A percentile compares a stretch with the other conserved stretches of the same genome.
These are phyloP conservation scores for Phytophthora pisi DNA, from an alignment of 352 stramenopile genomes.

Conservation along the genomic window DNA sequence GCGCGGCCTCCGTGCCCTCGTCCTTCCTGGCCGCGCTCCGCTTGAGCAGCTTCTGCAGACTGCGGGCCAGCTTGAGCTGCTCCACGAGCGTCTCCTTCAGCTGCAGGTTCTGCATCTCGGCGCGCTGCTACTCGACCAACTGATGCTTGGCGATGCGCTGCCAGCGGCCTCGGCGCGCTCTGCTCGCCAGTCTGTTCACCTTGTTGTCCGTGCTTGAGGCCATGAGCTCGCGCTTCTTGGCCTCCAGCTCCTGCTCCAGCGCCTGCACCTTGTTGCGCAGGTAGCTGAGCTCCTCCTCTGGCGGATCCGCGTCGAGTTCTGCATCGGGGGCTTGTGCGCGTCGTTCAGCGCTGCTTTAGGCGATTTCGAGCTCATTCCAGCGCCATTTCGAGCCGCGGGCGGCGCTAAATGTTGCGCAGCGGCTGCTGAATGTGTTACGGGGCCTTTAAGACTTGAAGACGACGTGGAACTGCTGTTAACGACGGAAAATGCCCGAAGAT, in stretches of 20 bases:
- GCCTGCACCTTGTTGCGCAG: conserved; percentile 49
- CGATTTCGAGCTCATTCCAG: conserved; percentile 8
- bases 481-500: conserved; percentile 12
- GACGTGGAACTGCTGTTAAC: background rate
- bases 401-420: background rate
- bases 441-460: background rate
- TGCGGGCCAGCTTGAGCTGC: conserved; percentile 55
- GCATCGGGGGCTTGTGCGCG: conserved; percentile 31
- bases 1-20: conserved; percentile 15
- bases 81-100: conserved; percentile 32
- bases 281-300: conserved; percentile 61
- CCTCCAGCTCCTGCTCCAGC: conserved; percentile 46
- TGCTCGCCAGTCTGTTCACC: conserved; percentile 6
- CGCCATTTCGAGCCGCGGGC: background rate
- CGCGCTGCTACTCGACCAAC: conserved; percentile 36
- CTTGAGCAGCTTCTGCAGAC: conserved; percentile 53
- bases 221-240: conserved; percentile 18
- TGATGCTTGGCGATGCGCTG: conserved; percentile 45
- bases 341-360: background rate
- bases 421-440: background rate
- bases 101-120: conserved; percentile 45
- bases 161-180: conserved; percentile 24
- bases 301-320: conserved; percentile 58
- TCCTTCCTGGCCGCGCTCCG: conserved; percentile 30
- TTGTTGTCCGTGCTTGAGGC: conserved; percentile 3